phyloP scores from a whole-genome alignment of 1,284 basidiomycete genomes.

The Pseudozyma tsukubaensis region DNA sequence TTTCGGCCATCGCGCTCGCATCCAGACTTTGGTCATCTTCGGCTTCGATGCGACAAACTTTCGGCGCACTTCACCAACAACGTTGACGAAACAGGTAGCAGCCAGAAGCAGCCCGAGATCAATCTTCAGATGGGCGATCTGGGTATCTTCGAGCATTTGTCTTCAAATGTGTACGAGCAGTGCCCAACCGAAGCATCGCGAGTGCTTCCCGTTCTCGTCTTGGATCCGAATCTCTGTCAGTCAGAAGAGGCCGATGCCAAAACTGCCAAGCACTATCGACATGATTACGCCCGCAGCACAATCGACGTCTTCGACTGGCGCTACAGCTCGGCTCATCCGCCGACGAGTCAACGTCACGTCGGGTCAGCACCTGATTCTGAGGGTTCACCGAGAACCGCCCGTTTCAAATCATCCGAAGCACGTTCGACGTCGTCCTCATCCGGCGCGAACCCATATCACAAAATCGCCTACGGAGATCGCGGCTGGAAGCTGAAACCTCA shows the following conservation, averaged over 20 bases:
- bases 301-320: constrained; percentile 51
- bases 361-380: background rate
- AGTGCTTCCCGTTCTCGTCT: constrained; percentile 37
- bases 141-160: constrained; percentile 43
- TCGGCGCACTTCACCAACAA: constrained; percentile 8
- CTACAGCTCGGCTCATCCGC: constrained; percentile 8
- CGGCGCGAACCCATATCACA: constrained; percentile 25
- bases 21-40: constrained; percentile 53
- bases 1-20: constrained; percentile 40
- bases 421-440: constrained; percentile 12
- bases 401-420: constrained; percentile 21
- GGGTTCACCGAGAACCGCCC: constrained; percentile 14
- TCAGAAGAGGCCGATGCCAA: background rate
- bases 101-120: background rate
- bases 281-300: constrained; percentile 36
- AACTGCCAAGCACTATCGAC: constrained; percentile 11
- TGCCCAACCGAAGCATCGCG: constrained; percentile 19
- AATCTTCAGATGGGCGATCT: constrained; percentile 27
- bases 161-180: constrained; percentile 15
- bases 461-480: constrained; percentile 43
- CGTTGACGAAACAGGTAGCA: background rate
- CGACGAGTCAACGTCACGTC: background rate
- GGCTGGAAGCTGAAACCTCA: constrained; percentile 51
- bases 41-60: constrained; percentile 39
- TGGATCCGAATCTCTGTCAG: constrained; percentile 35